Percentiles rank a stretch among this genome's conserved stretches.
These are phyloP conservation scores for Boletus tylopilopsis DNA, from an alignment of 768 basidiomycete genomes.

Conservation along the genomic window DNA sequence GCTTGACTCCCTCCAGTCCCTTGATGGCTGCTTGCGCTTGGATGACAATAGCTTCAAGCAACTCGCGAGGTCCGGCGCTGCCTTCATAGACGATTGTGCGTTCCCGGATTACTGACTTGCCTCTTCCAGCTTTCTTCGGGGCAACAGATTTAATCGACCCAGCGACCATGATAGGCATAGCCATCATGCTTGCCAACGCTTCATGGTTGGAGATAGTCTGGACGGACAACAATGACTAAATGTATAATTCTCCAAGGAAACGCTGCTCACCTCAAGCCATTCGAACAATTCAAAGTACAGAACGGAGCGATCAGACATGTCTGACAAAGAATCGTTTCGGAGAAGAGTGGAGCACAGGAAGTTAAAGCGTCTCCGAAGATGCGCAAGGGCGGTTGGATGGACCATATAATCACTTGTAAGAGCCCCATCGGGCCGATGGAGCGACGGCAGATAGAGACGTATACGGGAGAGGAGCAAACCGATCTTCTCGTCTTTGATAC, in stretches of 20 bases:
- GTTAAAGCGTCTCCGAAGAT: slow-evolving; percentile 88
- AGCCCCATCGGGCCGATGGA: slow-evolving; percentile 71
- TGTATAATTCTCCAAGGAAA: not conserved
- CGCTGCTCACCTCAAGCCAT: slow-evolving; percentile 75
- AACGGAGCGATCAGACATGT: slow-evolving; percentile 85
- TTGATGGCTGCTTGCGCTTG: slow-evolving; percentile 92
- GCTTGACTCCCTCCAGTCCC: slow-evolving; percentile 67
- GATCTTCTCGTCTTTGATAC: slow-evolving; percentile 68
- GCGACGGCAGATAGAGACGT: slow-evolving; percentile 79
- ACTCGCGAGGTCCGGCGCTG: slow-evolving; percentile 83
- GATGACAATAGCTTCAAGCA: slow-evolving; percentile 87
- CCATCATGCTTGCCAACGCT: slow-evolving; percentile 92
- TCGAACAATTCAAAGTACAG: slow-evolving; percentile 88
- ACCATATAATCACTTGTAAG: slow-evolving; percentile 86
- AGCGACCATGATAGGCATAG: slow-evolving; percentile 93
- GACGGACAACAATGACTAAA: slow-evolving; percentile 4
- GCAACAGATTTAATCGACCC: slow-evolving; percentile 61
- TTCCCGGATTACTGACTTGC: slow-evolving; percentile 60
- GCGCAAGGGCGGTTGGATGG: slow-evolving; percentile 89
- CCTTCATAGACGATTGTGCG: slow-evolving; percentile 88
- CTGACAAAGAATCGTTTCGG: slow-evolving; percentile 87
- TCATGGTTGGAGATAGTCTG: slow-evolving; percentile 93
- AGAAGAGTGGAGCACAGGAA: slow-evolving; percentile 81
- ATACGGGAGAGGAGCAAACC: slow-evolving; percentile 65
- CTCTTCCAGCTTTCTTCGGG: slow-evolving; percentile 47